Conservation (phyloP, 768 basidiomycete genomes). For the Rhizopogon vesiculosus region DNA sequence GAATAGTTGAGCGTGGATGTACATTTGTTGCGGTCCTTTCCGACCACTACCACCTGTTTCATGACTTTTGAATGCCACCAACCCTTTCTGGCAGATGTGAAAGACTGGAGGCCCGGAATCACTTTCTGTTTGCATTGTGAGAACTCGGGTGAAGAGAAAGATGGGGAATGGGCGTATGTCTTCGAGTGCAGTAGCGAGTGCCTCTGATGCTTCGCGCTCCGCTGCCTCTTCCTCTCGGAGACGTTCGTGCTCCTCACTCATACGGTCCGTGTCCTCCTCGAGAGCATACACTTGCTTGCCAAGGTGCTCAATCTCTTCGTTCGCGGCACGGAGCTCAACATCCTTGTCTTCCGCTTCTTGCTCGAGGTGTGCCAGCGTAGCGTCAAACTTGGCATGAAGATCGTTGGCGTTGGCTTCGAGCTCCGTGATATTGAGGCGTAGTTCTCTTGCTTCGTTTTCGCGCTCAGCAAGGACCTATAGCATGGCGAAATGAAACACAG, state of each 20-base stretch:
- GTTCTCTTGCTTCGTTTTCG: constrained; percentile 72
- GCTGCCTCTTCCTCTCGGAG: constrained; percentile 66
- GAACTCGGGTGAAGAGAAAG: background rate
- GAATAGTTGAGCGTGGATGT: too few species aligned
- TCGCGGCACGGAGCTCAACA: constrained; percentile 65
- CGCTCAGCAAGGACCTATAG: constrained; percentile 69
- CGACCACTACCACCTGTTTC: too few species aligned
- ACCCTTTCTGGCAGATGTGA: too few species aligned
- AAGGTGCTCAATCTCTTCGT: constrained; percentile 74
- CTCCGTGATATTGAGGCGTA: constrained; percentile 69
- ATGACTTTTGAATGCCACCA: too few species aligned
- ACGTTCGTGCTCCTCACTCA: constrained; percentile 66
- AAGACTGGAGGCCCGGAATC: too few species aligned
- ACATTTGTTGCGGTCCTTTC: too few species aligned
- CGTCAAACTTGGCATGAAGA: constrained; percentile 69
- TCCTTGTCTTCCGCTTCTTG: constrained; percentile 78
- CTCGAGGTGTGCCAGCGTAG: constrained; percentile 71
- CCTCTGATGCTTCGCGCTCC: constrained; percentile 67
- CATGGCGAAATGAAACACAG: constrained; percentile 10
- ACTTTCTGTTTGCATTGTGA: constrained; percentile 42
- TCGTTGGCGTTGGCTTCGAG: constrained; percentile 70
- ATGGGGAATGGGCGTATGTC: constrained; percentile 45
- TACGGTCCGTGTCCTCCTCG: constrained; percentile 80
- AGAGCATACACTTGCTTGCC: constrained; percentile 78
- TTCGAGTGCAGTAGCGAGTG: constrained; percentile 68